These are phyloP conservation scores for Diaporthe batatas DNA, from an alignment of 2,329 filamentous ascomycete species.

Conservation along the genomic window DNA sequence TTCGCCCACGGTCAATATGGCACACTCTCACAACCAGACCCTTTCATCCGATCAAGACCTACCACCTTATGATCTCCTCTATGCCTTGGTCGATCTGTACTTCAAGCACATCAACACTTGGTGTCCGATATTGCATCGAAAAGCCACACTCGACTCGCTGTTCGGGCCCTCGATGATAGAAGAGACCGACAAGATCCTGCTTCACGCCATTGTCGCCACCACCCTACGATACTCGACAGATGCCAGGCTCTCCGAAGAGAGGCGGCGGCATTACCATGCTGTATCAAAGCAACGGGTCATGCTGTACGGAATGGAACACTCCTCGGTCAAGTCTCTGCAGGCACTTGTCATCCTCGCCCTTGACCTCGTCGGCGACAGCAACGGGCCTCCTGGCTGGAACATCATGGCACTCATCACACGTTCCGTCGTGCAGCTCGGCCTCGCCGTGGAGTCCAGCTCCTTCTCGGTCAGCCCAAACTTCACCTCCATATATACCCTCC, in stretches of 20 bases:
- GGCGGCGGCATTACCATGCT: conserved; percentile 80
- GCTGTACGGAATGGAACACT: conserved; percentile 89
- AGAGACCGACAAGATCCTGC: conserved; percentile 83
- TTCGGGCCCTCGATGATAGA: conserved; percentile 83
- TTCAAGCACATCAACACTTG: conserved; percentile 86
- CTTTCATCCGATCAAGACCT: conserved; percentile 73
- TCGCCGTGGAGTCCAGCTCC: conserved; percentile 86
- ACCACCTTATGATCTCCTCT: conserved; percentile 80
- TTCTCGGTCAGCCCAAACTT: conserved; percentile 82
- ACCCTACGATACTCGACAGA: conserved; percentile 88
- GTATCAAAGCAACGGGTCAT: conserved; percentile 88
- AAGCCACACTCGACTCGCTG: conserved; percentile 83
- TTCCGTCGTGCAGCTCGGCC: conserved; percentile 87
- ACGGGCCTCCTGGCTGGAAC: conserved; percentile 93
- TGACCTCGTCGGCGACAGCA: conserved; percentile 87
- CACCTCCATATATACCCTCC: conserved; percentile 88
- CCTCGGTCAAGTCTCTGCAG: conserved; percentile 88
- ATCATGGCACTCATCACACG: conserved; percentile 89
- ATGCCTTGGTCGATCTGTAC: conserved; percentile 80
- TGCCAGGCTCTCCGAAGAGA: conserved; percentile 77
- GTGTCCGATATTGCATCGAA: conserved; percentile 91
- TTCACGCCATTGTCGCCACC: conserved; percentile 91
- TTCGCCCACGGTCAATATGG: conserved; percentile 69
- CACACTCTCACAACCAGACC: conserved; percentile 55
- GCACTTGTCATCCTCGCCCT: conserved; percentile 88